Percentiles rank a stretch among this genome's conserved stretches.
These are phyloP conservation scores for Naganishia onofrii DNA, from an alignment of 768 basidiomycete species.

Conservation along the genomic window DNA sequence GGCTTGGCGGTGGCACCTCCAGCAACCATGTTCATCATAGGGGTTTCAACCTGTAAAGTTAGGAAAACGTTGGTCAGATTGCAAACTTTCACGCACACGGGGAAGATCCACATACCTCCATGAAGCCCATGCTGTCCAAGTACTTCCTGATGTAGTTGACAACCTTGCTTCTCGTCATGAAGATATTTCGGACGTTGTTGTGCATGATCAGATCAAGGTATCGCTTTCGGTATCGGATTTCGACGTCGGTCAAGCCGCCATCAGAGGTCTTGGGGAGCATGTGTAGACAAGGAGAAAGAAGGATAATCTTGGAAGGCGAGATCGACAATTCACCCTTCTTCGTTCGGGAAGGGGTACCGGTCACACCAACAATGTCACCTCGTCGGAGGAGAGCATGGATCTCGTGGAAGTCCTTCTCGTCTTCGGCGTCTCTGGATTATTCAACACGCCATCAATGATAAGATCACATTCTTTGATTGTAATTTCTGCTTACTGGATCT, in stretches of 20 bases:
- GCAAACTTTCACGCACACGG: not conserved
- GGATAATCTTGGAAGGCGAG: conserved; percentile 70
- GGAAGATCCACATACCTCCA: conserved; percentile 60
- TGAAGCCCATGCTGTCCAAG: conserved; percentile 85
- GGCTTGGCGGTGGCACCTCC: conserved; percentile 99
- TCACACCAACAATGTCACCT: conserved; percentile 93
- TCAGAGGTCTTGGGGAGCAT: conserved; percentile 81
- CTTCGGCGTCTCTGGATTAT: conserved; percentile 48
- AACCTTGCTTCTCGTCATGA: conserved; percentile 81
- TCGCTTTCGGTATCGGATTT: conserved; percentile 95
- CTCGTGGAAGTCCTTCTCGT: conserved; percentile 60
- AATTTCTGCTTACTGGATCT: conserved; percentile 62
- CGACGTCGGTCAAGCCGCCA: conserved; percentile 94
- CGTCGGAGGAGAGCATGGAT: conserved; percentile 85
- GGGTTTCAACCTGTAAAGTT: conserved; percentile 74
- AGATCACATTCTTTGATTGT: not conserved
- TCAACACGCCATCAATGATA: not conserved
- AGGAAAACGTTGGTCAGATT: too few species aligned
- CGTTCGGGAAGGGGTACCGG: conserved; percentile 82
- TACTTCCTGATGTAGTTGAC: conserved; percentile 90
- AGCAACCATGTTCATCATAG: conserved; percentile 93
- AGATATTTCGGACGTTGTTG: conserved; percentile 80
- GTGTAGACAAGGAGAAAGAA: conserved; percentile 94
- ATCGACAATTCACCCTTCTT: conserved; percentile 95
- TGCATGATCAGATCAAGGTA: conserved; percentile 97